These are phyloP conservation scores for Camelina laxa DNA, from an alignment of 345 rosid genomes.

Conservation along the genomic window DNA sequence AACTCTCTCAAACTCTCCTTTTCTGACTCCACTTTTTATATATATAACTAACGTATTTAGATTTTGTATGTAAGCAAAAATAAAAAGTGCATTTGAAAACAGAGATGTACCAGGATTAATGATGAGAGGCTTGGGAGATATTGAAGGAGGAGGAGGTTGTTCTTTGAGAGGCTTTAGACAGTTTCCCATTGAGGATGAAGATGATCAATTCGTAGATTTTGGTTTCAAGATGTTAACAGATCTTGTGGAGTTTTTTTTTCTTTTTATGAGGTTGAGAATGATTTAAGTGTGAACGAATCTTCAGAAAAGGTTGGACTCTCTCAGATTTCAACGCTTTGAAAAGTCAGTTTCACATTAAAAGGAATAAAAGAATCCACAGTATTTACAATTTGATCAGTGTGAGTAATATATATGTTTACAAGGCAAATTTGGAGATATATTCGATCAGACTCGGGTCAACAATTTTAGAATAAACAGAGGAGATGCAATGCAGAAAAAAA, in stretches of 20 bases:
- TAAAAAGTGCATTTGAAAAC: neutral
- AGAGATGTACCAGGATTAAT: constrained; percentile 14
- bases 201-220: constrained; percentile 8
- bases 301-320: neutral
- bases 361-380: neutral
- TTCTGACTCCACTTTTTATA: neutral
- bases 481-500: neutral
- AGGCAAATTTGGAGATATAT: neutral
- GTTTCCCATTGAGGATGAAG: constrained; percentile 30
- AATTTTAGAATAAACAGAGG: neutral
- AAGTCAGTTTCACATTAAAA: constrained; percentile 7
- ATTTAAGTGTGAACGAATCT: constrained; percentile 29
- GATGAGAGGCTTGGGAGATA: constrained; percentile 21
- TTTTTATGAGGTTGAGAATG: constrained; percentile 16
- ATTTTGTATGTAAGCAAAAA: neutral
- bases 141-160: neutral
- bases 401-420: neutral
- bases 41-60: neutral
- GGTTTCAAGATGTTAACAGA: neutral
- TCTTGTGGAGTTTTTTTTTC: neutral
- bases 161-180: constrained; percentile 24
- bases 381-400: neutral
- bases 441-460: neutral
- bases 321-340: constrained; percentile 28
- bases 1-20: constrained; percentile 21